Evolutionary conservation across 129 eudicot species (phyloP), one percentile per base, ranked within the genome.

Genomic region (Scalesia atractyloides): DNA sequence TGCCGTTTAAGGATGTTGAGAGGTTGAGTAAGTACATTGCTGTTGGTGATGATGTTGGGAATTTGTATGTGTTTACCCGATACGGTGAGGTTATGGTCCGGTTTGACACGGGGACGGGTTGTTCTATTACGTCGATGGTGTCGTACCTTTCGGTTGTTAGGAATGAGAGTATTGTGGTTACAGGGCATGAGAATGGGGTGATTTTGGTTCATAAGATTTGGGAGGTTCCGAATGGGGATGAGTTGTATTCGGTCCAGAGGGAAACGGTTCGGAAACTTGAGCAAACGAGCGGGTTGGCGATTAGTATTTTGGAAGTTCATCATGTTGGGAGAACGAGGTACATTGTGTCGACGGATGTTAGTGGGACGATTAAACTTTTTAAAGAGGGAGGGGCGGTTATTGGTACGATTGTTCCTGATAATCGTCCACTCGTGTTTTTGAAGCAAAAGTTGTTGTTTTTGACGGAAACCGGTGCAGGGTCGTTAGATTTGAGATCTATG

Each of bases 401-500:
- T 74, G 97, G 99, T 1, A 14, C 82, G 14, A 79, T 85, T 57
- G 85, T 82, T 52, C 95, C 97, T 12, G 48, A 53, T 26, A 85
- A 85, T 65, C 83, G 79, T 19, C 99, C 99, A 0, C 76, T 95
- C 13, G 96, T 85, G 9, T 91, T 95, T 86, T 80, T 95, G 83
- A 95, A 86, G 80, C 96, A 91, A 54, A 87, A 89, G 79, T 87
- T 95, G 37, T 36, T 95, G 78, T 95, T 95, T 82, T 84, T 91
- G 13, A 88, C 96, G 4, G 96, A 88, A 46, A 86, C 87, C 1
- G 99, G 99, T 1, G 99, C 96, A 1, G 97, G 97, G n/a, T 95
- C 97, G 0, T 84, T 95, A 76, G 99, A 95, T 80, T 82, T 95
- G 77, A 91, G 97, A 83, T 86, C 83, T 70, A 95, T 95, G 99